phyloP scores from a whole-genome alignment of 75 land plant species.

The Larix kaempferi region DNA sequence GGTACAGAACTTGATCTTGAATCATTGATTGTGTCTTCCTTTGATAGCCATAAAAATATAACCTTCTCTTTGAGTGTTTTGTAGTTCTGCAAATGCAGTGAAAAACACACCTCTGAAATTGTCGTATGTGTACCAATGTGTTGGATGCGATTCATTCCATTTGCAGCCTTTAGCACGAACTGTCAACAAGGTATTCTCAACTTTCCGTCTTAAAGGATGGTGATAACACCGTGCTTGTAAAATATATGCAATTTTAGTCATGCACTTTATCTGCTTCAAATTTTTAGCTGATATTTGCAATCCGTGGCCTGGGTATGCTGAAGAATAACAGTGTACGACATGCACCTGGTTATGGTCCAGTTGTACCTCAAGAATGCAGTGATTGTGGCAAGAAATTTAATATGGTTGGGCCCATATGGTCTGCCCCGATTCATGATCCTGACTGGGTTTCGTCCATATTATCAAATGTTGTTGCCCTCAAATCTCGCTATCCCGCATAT shows the following conservation, averaged over 20 bases:
- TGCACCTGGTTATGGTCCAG: slow-evolving; percentile 89
- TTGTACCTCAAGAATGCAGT: slow-evolving; percentile 76
- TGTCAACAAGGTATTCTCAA: slow-evolving; percentile 57
- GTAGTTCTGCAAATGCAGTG: slow-evolving; percentile 95
- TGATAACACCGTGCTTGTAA: slow-evolving; percentile 1
- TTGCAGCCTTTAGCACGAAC: slow-evolving; percentile 86
- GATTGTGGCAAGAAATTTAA: slow-evolving; percentile 93
- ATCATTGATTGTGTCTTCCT: background rate
- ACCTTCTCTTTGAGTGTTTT: slow-evolving; percentile 6
- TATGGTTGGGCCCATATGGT: slow-evolving; percentile 99
- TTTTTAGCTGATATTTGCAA: background rate
- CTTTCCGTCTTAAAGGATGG: background rate
- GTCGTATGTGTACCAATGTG: slow-evolving; percentile 95
- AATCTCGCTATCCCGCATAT: slow-evolving; percentile 80
- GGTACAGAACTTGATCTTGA: slow-evolving; percentile 3
- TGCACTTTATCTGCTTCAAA: background rate
- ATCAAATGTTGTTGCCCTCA: slow-evolving; percentile 56
- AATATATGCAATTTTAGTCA: background rate
- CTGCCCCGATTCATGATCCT: slow-evolving; percentile 95
- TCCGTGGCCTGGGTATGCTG: background rate
- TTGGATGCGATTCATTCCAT: slow-evolving; percentile 98
- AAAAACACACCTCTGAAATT: slow-evolving; percentile 91
- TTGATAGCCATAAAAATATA: background rate
- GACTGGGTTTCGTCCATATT: slow-evolving; percentile 83
- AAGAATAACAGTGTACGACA: slow-evolving; percentile 80